Conservation (phyloP, 345 rosid genomes). For the Aurinia saxatilis region DNA sequence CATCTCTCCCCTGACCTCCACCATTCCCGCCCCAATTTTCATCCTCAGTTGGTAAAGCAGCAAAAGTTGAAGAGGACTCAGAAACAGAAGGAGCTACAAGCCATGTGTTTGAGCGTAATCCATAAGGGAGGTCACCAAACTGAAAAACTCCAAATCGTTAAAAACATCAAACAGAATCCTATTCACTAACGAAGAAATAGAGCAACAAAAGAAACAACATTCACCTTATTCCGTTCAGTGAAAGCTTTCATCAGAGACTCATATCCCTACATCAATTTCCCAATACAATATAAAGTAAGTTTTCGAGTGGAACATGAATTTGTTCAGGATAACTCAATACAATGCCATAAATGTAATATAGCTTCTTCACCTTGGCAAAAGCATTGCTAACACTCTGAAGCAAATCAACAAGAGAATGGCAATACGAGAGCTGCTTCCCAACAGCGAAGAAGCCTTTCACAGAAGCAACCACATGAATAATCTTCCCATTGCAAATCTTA, state of each 20-base stretch:
- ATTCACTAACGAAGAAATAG: neutral
- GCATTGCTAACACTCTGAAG: constrained; percentile 74
- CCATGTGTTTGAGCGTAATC: constrained; percentile 90
- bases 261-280: constrained; percentile 60
- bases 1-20: constrained; percentile 76
- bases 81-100: constrained; percentile 71
- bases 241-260: constrained; percentile 83
- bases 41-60: constrained; percentile 72
- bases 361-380: constrained; percentile 54
- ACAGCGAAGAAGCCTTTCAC: constrained; percentile 73
- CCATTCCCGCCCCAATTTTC: constrained; percentile 86
- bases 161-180: neutral
- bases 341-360: neutral
- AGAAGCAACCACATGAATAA: constrained; percentile 55
- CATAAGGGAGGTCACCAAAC: constrained; percentile 95
- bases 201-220: neutral
- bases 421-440: constrained; percentile 52
- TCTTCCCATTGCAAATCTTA: constrained; percentile 82
- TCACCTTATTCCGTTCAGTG: constrained; percentile 82
- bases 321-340: too few relatives aligned
- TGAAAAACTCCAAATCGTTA: constrained; percentile 28
- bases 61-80: constrained; percentile 52
- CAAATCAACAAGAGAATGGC: constrained; percentile 70
- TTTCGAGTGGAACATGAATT: too few relatives aligned
- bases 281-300: neutral